phyloP scores from a whole-genome alignment of 140 eudicot species.

The Stevia rebaudiana region DNA sequence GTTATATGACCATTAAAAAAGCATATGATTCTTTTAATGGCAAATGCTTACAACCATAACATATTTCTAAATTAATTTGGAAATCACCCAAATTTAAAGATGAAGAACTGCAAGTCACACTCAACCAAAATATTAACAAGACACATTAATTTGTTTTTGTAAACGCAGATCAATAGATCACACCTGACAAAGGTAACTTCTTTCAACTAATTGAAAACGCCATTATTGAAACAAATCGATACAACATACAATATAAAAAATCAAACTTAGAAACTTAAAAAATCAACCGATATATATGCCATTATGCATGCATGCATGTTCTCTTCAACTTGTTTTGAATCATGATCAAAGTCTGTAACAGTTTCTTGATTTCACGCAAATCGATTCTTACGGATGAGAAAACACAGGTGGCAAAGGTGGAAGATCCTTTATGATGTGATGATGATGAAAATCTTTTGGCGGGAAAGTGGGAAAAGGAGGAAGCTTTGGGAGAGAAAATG shows the following conservation, averaged over 20 bases:
- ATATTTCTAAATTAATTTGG: no score
- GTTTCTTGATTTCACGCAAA: conserved; percentile 9
- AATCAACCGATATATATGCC: not conserved
- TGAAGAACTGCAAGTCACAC: not conserved
- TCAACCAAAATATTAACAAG: not conserved
- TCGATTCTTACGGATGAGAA: conserved; percentile 20
- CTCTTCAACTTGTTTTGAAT: conserved; percentile 2
- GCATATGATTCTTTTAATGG: no score
- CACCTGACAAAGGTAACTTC: no score
- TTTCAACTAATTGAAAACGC: not conserved
- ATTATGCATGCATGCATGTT: conserved; percentile 8
- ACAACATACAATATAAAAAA: conserved; percentile 18
- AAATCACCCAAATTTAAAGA: no score
- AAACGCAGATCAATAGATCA: no score
- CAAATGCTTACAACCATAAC: no score
- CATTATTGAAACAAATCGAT: conserved; percentile 16
- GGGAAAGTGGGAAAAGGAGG: conserved; percentile 53
- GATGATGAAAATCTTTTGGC: conserved; percentile 31
- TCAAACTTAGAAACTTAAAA: conserved; percentile 16
- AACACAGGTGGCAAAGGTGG: conserved; percentile 22
- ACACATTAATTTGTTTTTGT: no score
- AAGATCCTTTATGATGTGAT: conserved; percentile 11
- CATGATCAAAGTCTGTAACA: conserved; percentile 16
- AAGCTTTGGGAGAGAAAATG: conserved; percentile 35
- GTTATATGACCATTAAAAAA: no score